Conservation (phyloP, 768 basidiomycete genomes). For the Termitomyces sp. region DNA sequence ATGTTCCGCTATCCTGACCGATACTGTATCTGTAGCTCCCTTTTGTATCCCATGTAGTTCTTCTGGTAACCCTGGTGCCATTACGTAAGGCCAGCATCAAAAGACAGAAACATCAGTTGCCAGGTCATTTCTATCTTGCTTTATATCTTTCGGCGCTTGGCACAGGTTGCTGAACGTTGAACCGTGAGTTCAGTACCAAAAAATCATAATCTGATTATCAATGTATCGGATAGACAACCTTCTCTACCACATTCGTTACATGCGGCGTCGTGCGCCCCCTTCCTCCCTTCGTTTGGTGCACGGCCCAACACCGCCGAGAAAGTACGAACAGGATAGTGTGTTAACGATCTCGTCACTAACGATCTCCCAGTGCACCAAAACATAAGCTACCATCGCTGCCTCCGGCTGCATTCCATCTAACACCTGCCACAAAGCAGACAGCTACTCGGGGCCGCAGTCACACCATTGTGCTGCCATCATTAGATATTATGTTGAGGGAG, state of each 20-base stretch:
- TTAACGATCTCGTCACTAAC: slow-evolving; percentile 6
- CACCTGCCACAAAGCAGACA: slow-evolving; percentile 14
- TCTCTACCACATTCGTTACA: slow-evolving; percentile 20
- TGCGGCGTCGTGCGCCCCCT: slow-evolving; percentile 68
- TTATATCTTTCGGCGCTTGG: slow-evolving; percentile 7
- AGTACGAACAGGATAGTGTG: slow-evolving; percentile 19
- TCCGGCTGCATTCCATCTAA: slow-evolving; percentile 40
- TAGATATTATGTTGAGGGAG: slow-evolving; percentile 2
- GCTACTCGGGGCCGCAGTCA: slow-evolving; percentile 8
- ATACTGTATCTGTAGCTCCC: slow-evolving; percentile 12
- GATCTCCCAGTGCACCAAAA: slow-evolving; percentile 37
- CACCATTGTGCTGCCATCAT: slow-evolving; percentile 9
- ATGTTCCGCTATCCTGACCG: slow-evolving; percentile 22
- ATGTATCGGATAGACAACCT: background rate
- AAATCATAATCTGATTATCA: background rate
- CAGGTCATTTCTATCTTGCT: background rate
- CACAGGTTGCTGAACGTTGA: slow-evolving; percentile 9
- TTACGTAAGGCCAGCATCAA: slow-evolving; percentile 2
- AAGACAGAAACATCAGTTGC: background rate
- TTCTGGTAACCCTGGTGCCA: background rate
- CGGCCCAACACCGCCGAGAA: slow-evolving; percentile 59
- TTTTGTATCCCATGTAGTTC: slow-evolving; percentile 5
- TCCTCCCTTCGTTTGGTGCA: slow-evolving; percentile 54
- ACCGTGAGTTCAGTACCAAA: slow-evolving; percentile 5
- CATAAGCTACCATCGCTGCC: slow-evolving; percentile 67